These are phyloP conservation scores for Colletotrichum godetiae DNA, from an alignment of 2,329 filamentous ascomycete species.

Conservation along the genomic window DNA sequence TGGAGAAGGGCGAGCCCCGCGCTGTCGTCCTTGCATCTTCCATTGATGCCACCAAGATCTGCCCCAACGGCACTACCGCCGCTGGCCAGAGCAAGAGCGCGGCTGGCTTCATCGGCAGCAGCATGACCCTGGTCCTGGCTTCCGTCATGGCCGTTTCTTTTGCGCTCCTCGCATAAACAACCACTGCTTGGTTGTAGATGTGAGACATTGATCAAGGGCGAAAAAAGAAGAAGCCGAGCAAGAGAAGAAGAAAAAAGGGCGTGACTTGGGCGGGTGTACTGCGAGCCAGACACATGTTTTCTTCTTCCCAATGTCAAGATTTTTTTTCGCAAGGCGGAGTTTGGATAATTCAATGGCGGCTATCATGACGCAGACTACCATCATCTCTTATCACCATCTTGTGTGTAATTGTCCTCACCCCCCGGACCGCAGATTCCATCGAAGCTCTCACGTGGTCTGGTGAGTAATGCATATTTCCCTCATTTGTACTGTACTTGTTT, in stretches of 20 bases:
- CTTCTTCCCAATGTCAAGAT: background rate
- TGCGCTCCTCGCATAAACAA: constrained; percentile 25
- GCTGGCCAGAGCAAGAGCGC: constrained; percentile 19
- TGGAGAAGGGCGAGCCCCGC: constrained; percentile 30
- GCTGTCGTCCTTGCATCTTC: constrained; percentile 15
- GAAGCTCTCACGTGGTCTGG: constrained; percentile 28
- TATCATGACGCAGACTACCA: background rate
- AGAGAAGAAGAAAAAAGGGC: background rate
- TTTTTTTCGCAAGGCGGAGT: constrained; percentile 11
- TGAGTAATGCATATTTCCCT: constrained; percentile 17
- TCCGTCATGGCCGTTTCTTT: constrained; percentile 25
- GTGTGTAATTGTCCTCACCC: constrained; percentile 12
- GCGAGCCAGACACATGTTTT: constrained; percentile 18
- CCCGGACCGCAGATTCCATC: background rate
- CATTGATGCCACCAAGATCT: constrained; percentile 16
- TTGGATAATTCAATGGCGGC: constrained; percentile 11
- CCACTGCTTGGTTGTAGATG: background rate
- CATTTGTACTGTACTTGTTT: background rate
- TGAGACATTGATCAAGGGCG: background rate
- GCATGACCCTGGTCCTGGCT: constrained; percentile 19
- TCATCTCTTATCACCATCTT: background rate
- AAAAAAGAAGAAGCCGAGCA: background rate
- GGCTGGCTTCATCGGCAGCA: constrained; percentile 16
- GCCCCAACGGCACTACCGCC: constrained; percentile 25
- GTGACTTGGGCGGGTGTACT: constrained; percentile 4